Evolutionary conservation across 2,329 filamentous ascomycete species (phyloP), one percentile per base, ranked within the genome.

Genomic region (Hypocreales sp.): DNA sequence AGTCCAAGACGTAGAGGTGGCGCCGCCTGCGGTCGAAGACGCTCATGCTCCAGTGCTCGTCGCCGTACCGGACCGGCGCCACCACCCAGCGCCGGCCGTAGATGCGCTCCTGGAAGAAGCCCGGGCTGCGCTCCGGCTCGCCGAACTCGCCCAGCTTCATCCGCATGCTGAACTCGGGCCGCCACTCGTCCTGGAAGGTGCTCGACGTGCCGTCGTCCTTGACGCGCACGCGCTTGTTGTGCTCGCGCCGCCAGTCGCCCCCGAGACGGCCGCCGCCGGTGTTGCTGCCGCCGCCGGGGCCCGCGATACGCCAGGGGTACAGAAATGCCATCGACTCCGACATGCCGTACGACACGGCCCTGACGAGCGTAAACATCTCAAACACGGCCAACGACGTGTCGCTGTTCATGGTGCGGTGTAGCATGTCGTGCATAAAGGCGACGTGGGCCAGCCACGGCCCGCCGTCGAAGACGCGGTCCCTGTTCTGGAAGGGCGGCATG

Each of bases 1-100:
- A 34, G 27, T 42, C 38, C 20, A 40, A 35, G 7, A 41, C 35
- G 31, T 34, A 40, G 19, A 41, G 18, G 8, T 39, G 28, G 5
- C 34, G 29, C 5, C 15, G 15, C 8, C 23, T 5, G 8, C 39
- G 37, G 27, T 41, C 39, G 20, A 40, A 41, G 19, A 41, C 29
- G 27, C 35, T 37, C 35, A 41, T 39, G 27, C 26, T 30, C 39
- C 38, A 40, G 18, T 37, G 31, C 17, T 12, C n/a, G 6, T 20
- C 12, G 11, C 22, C 28, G 13, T 32, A 31, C 22, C 25, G 18
- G 17, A 40, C 21, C 12, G 38, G 36, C n/a, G 31, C 35, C 3
- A 39, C 31, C 8, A 39, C 24, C 22, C 30, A 40, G 5, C 35
- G 31, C 12, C 22, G 27, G 15, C 24, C 23, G 23, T 27, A 29